phyloP scores from a whole-genome alignment of 108 stramenopile genomes.

The Cyclostephanos tholiformis region DNA sequence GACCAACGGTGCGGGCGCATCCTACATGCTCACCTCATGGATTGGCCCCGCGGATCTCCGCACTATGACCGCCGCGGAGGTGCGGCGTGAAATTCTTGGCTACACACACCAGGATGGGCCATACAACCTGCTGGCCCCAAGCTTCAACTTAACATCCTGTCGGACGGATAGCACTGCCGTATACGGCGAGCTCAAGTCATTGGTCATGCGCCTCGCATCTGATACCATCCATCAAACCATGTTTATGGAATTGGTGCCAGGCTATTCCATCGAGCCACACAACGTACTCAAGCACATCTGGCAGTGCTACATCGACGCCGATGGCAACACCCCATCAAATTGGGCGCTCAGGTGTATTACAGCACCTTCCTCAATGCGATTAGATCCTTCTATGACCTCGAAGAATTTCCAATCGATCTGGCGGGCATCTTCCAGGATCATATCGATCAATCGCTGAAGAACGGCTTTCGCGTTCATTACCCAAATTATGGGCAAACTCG shows the following conservation, averaged over 20 bases:
- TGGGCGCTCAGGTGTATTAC: too few relatives aligned
- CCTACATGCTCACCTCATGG: neutral
- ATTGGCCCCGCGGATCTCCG: constrained; percentile 8
- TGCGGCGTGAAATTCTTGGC: neutral
- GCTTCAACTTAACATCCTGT: neutral
- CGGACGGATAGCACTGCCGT: neutral
- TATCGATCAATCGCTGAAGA: too few relatives aligned
- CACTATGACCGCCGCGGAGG: neutral
- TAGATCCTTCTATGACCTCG: too few relatives aligned
- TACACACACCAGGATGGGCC: neutral
- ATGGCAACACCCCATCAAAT: too few relatives aligned
- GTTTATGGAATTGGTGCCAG: neutral
- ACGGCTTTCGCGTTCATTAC: too few relatives aligned
- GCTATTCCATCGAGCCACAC: neutral
- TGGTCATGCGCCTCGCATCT: neutral
- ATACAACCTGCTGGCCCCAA: neutral
- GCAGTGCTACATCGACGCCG: too few relatives aligned
- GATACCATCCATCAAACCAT: neutral
- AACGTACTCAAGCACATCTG: too few relatives aligned
- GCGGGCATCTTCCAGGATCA: too few relatives aligned
- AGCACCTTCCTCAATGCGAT: too few relatives aligned
- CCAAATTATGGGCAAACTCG: too few relatives aligned
- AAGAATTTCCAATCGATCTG: too few relatives aligned
- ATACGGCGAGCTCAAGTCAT: neutral
- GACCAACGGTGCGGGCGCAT: neutral